Conservation (phyloP, 345 rosid species). For the Euphorbia tirucalli region DNA sequence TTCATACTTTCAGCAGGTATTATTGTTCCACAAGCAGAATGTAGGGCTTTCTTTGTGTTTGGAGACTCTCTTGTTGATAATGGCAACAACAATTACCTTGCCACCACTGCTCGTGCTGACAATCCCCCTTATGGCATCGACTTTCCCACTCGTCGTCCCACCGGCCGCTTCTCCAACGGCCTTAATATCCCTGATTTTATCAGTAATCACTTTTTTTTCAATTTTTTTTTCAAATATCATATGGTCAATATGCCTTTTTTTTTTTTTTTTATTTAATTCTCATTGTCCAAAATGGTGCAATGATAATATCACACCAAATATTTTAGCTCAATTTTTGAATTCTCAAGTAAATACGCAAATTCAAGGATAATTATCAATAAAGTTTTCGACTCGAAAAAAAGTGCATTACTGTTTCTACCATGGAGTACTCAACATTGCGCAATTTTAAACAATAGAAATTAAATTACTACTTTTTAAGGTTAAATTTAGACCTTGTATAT, state of each 20-base stretch:
- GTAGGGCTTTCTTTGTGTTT: constrained; percentile 24
- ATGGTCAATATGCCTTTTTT: no score
- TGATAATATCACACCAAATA: no score
- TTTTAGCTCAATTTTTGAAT: no score
- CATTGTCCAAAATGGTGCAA: no score
- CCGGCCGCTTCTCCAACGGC: constrained; percentile 32
- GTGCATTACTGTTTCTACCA: no score
- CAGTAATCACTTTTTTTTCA: constrained; percentile 1
- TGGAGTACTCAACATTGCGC: not conserved
- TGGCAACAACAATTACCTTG: constrained; percentile 27
- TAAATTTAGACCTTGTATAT: no score
- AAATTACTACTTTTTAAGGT: not conserved
- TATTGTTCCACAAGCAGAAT: constrained; percentile 10
- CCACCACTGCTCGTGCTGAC: constrained; percentile 25
- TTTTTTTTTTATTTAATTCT: no score
- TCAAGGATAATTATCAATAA: no score
- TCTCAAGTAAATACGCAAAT: no score
- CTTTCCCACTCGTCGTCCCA: constrained; percentile 21
- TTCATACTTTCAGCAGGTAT: not conserved
- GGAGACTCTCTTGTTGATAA: constrained; percentile 30
- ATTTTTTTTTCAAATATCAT: no score
- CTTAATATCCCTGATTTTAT: constrained; percentile 22
- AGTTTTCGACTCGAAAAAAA: no score
- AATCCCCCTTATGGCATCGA: constrained; percentile 26
- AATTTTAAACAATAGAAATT: not conserved